Percentiles rank a stretch among this genome's conserved stretches.
Conservation (phyloP, 1,284 basidiomycete species). For the Ustilago vetiveriae region DNA sequence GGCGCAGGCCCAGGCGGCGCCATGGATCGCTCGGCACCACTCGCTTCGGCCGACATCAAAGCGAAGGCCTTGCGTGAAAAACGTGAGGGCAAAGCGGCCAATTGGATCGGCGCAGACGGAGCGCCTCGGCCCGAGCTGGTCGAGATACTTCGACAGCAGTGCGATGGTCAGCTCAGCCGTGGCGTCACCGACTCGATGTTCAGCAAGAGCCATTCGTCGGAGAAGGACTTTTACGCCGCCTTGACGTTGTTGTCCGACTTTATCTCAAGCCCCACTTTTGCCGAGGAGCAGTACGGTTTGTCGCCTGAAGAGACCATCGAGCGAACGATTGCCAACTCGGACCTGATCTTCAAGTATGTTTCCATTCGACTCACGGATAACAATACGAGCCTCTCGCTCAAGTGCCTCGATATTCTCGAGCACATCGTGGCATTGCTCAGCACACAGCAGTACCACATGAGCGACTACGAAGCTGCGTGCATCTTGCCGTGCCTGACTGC, state of each 20-base stretch:
- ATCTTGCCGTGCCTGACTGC: constrained; percentile 89
- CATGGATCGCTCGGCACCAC: constrained; percentile 69
- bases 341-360: constrained; percentile 91
- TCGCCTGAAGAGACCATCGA: constrained; percentile 73
- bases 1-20: constrained; percentile 28
- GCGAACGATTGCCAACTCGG: constrained; percentile 86
- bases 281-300: constrained; percentile 74
- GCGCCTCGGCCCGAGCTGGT: constrained; percentile 84
- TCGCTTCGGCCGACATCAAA: constrained; percentile 78
- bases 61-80: constrained; percentile 78
- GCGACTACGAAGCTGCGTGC: constrained; percentile 85
- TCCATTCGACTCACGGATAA: constrained; percentile 91
- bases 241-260: constrained; percentile 79
- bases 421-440: constrained; percentile 78
- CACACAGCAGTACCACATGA: constrained; percentile 80
- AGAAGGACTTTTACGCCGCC: constrained; percentile 88
- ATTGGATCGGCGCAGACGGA: constrained; percentile 75
- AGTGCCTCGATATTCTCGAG: constrained; percentile 88
- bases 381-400: constrained; percentile 88
- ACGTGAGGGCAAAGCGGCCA: constrained; percentile 75
- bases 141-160: constrained; percentile 87
- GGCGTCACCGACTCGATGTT: constrained; percentile 84
- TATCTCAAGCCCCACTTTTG: constrained; percentile 73
- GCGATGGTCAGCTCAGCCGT: constrained; percentile 83
- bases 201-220: constrained; percentile 87